Conservation (phyloP, 441 rosid genomes). For the Populus hybrid region DNA sequence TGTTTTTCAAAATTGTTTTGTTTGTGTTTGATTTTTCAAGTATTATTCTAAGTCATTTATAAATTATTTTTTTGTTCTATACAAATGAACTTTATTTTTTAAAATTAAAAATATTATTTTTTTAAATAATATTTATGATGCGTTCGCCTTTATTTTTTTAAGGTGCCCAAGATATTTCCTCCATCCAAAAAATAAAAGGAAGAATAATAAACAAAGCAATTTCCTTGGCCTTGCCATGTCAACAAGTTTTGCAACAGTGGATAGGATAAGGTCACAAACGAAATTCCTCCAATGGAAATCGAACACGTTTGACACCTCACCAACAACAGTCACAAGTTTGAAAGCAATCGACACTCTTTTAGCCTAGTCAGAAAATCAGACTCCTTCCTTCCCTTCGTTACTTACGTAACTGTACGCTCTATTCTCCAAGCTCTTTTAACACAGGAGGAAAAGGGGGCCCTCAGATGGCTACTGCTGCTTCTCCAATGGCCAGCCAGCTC, state of each 20-base stretch:
- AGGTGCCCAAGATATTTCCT: too few relatives aligned
- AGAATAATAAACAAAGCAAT: background rate
- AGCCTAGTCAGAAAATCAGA: constrained; percentile 25
- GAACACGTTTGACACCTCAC: constrained; percentile 27
- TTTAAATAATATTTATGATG: too few relatives aligned
- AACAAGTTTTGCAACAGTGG: constrained; percentile 13
- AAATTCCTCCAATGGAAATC: constrained; percentile 37
- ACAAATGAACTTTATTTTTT: too few relatives aligned
- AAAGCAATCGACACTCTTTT: constrained; percentile 28
- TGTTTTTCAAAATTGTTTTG: too few relatives aligned
- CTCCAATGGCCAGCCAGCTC: constrained; percentile 40
- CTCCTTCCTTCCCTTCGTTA: constrained; percentile 7
- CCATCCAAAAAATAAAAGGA: too few relatives aligned
- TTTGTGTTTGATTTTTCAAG: too few relatives aligned
- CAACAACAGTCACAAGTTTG: constrained; percentile 38
- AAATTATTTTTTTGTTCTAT: too few relatives aligned
- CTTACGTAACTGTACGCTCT: constrained; percentile 12
- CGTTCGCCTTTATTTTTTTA: too few relatives aligned
- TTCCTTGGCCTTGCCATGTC: background rate
- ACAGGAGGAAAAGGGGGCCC: constrained; percentile 1
- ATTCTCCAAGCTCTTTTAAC: constrained; percentile 4
- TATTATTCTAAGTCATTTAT: too few relatives aligned
- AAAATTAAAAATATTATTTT: too few relatives aligned
- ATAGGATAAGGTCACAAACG: constrained; percentile 48
- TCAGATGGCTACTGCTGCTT: too few relatives aligned